These are phyloP conservation scores for Suillus fuscotomentosus DNA, from an alignment of 768 basidiomycete genomes.

Conservation along the genomic window DNA sequence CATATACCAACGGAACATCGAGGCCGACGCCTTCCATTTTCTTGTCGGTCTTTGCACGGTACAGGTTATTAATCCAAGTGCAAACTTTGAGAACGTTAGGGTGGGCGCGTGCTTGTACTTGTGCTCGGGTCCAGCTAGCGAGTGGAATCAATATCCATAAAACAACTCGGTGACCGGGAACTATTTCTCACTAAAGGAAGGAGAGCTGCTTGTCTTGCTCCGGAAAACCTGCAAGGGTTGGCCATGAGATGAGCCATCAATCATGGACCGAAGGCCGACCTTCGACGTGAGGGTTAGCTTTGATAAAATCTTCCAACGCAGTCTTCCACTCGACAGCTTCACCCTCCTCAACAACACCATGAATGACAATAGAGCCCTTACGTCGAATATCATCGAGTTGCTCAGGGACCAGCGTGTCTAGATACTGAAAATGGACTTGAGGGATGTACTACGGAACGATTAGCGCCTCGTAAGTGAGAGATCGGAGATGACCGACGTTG, in stretches of 20 bases:
- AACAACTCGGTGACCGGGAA: not conserved
- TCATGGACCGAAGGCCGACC: constrained; percentile 33
- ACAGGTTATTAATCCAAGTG: constrained; percentile 65
- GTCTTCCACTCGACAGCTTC: constrained; percentile 60
- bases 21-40: constrained; percentile 56
- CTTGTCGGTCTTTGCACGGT: constrained; percentile 41
- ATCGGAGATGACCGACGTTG: constrained; percentile 37
- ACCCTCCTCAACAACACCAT: constrained; percentile 53
- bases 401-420: constrained; percentile 45
- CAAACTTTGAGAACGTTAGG: constrained; percentile 59
- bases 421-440: constrained; percentile 55
- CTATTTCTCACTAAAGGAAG: constrained; percentile 57
- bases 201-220: constrained; percentile 69
- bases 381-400: constrained; percentile 49
- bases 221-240: constrained; percentile 44
- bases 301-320: constrained; percentile 53
- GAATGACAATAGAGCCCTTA: constrained; percentile 60
- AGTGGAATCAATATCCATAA: not conserved
- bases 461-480: not conserved
- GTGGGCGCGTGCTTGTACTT: constrained; percentile 69
- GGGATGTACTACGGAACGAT: constrained; percentile 49
- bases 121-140: constrained; percentile 47
- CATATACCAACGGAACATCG: constrained; percentile 62
- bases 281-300: constrained; percentile 52
- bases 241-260: not conserved